Evolutionary conservation across 1,139 yeast species (phyloP).

Genomic region (Taphrina confusa): DNA sequence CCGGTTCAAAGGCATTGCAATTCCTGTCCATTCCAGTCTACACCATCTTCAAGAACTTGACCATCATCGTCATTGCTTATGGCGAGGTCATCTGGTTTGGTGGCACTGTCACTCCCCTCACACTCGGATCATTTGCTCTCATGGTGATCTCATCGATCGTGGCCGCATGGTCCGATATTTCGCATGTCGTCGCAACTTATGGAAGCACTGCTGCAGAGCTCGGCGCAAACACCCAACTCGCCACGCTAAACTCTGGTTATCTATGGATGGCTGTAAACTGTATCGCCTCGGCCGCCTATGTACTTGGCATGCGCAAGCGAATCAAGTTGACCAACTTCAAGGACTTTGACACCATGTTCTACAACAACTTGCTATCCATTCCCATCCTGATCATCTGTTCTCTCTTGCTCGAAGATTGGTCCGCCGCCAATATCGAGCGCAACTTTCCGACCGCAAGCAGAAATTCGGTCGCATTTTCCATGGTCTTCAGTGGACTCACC

Average conservation of each 20-base stretch:
- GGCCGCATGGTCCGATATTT: constrained; percentile 88
- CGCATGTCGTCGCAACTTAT: constrained; percentile 46
- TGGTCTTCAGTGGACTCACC: constrained; percentile 89
- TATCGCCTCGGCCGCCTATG: constrained; percentile 89
- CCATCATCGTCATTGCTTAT: constrained; percentile 93
- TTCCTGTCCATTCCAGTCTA: constrained; percentile 89
- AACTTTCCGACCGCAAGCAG: constrained; percentile 79
- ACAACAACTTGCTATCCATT: constrained; percentile 88
- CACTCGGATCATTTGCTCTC: constrained; percentile 78
- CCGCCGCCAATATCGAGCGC: constrained; percentile 65
- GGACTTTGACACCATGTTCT: constrained; percentile 98
- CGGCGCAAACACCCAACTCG: constrained; percentile 43
- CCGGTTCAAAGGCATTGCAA: constrained; percentile 91
- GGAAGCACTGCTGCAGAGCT: constrained; percentile 43
- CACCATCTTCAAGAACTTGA: constrained; percentile 95
- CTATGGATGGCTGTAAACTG: constrained; percentile 96
- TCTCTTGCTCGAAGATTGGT: constrained; percentile 87
- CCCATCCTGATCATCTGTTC: constrained; percentile 82
- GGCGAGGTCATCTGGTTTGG: constrained; percentile 99
- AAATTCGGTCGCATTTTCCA: constrained; percentile 68
- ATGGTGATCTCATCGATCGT: constrained; percentile 93
- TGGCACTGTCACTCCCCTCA: constrained; percentile 86
- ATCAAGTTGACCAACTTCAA: constrained; percentile 94
- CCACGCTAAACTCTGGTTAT: constrained; percentile 72
- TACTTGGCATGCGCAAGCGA: constrained; percentile 92